These are phyloP conservation scores for Silene noctiflora DNA, from an alignment of 179 eudicot species.

Conservation along the genomic window DNA sequence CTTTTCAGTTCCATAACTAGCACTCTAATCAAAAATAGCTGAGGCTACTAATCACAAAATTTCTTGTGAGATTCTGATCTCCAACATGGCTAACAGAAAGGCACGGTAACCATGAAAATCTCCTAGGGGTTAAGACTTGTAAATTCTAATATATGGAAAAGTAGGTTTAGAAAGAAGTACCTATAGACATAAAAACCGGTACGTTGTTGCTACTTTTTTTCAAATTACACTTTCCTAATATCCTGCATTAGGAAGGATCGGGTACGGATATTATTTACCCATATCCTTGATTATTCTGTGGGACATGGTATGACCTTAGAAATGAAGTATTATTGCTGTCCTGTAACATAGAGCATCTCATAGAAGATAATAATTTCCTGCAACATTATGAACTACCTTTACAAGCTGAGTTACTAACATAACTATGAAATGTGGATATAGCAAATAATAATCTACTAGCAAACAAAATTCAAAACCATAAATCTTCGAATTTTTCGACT, in stretches of 20 bases:
- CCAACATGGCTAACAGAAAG: neutral
- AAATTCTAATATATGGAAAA: neutral
- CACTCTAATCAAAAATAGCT: neutral
- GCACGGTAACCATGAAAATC: neutral
- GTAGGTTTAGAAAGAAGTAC: neutral
- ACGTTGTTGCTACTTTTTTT: neutral
- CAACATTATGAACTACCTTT: neutral
- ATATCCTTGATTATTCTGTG: neutral
- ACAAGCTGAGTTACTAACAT: neutral
- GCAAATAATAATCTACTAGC: neutral
- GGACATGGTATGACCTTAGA: neutral
- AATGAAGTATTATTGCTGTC: too few species aligned
- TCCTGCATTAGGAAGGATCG: neutral
- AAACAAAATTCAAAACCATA: neutral
- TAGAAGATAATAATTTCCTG: neutral
- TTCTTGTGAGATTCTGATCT: neutral
- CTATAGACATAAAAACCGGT: neutral
- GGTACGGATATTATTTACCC: neutral
- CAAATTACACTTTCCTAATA: neutral
- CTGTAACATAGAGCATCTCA: neutral
- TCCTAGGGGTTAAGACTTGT: neutral
- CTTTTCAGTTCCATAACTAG: neutral
- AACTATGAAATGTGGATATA: neutral
- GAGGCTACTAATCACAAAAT: neutral
- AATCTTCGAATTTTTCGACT: conserved; percentile 14